These are phyloP conservation scores for Termitomyces sp. DNA, from an alignment of 768 basidiomycete species.

Conservation along the genomic window DNA sequence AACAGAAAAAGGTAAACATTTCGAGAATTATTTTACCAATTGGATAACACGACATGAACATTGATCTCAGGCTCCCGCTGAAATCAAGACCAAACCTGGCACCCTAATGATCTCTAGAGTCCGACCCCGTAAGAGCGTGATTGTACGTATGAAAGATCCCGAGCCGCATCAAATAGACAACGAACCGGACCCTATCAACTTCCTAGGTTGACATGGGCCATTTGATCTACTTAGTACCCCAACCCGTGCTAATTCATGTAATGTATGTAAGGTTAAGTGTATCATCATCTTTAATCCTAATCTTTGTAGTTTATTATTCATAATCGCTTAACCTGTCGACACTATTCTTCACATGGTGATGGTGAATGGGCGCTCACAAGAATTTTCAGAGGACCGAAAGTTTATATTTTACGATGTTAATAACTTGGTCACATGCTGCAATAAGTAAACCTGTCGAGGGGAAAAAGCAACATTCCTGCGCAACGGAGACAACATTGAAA, in stretches of 20 bases:
- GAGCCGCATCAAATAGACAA: background rate
- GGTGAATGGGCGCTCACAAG: background rate
- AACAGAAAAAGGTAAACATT: background rate
- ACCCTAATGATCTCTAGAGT: background rate
- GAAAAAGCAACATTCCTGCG: background rate
- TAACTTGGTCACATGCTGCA: background rate
- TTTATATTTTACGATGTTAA: background rate
- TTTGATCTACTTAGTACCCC: background rate
- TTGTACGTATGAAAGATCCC: background rate
- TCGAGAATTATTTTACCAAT: background rate
- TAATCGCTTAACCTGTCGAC: too few relatives aligned
- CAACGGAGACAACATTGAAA: background rate
- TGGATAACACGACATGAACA: background rate
- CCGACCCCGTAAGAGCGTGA: background rate
- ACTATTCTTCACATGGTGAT: background rate
- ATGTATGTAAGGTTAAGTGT: background rate
- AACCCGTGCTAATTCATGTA: background rate
- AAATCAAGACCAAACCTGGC: background rate
- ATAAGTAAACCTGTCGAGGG: background rate
- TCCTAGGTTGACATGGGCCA: background rate
- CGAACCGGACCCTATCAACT: slow-evolving; percentile 1
- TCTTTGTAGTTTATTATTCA: background rate
- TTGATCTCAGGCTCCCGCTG: background rate
- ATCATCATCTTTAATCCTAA: too few relatives aligned
- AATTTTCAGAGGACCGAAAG: background rate